phyloP scores from a whole-genome alignment of 129 eudicot species.

The Pulicaria dysenterica region DNA sequence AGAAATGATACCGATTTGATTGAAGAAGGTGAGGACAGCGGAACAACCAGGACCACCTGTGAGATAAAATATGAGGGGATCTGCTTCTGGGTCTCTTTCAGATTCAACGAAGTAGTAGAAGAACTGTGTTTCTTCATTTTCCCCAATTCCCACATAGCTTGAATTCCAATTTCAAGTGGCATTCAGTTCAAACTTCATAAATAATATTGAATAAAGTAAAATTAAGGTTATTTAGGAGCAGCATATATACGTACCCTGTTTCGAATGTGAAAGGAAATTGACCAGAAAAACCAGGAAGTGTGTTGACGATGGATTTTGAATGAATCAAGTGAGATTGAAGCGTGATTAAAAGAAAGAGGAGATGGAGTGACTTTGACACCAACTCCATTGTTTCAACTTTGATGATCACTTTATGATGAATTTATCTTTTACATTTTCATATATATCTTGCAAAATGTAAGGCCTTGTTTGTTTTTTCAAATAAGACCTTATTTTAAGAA shows the following conservation, averaged over 20 bases:
- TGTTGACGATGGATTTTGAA: slow-evolving; percentile 23
- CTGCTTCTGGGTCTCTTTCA: slow-evolving; percentile 51
- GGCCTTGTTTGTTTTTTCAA: too few relatives aligned
- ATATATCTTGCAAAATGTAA: too few relatives aligned
- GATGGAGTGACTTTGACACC: not conserved
- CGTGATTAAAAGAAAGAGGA: not conserved
- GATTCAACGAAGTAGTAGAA: slow-evolving; percentile 70
- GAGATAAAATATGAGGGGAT: slow-evolving; percentile 69
- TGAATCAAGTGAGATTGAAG: not conserved
- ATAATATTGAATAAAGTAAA: not conserved
- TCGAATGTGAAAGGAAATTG: slow-evolving; percentile 35
- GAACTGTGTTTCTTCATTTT: slow-evolving; percentile 40
- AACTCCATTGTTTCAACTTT: not conserved
- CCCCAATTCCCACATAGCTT: slow-evolving; percentile 40
- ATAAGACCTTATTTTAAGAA: too few relatives aligned
- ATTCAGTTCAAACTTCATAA: not conserved
- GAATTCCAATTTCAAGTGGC: too few relatives aligned
- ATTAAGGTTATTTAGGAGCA: not conserved
- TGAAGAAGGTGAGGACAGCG: slow-evolving; percentile 25
- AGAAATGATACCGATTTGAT: slow-evolving; percentile 36
- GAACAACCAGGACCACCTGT: slow-evolving; percentile 83
- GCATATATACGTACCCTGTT: slow-evolving; percentile 37
- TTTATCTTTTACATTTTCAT: too few relatives aligned
- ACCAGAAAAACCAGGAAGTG: slow-evolving; percentile 35
- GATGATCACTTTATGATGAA: too few relatives aligned